Evolutionary conservation across 257 asterid genomes (phyloP).

Genomic region (Nicotiana otophora): DNA sequence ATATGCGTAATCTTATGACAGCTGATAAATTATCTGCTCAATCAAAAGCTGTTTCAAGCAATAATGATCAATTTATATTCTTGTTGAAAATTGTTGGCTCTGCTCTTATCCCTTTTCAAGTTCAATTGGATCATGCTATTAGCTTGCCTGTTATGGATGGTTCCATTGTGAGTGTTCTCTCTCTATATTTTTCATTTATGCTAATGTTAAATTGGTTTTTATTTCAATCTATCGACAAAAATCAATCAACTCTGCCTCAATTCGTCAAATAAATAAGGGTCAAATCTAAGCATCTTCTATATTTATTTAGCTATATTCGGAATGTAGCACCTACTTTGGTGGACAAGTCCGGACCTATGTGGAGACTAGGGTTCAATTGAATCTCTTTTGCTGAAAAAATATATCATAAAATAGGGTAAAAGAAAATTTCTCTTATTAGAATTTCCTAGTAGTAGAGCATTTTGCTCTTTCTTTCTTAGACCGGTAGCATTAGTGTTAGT

Average conservation of each 20-base stretch:
- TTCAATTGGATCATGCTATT: constrained; percentile 47
- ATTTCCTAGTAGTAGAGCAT: neutral
- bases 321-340: neutral
- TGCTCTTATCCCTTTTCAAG: constrained; percentile 71
- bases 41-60: constrained; percentile 15
- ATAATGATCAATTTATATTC: constrained; percentile 61
- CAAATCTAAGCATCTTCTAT: neutral
- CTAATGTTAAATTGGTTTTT: neutral
- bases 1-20: constrained; percentile 59
- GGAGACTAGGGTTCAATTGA: neutral
- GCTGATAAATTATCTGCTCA: constrained; percentile 35
- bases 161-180: constrained; percentile 46
- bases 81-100: constrained; percentile 76
- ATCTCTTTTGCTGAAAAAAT: neutral
- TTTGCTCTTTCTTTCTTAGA: no score
- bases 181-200: neutral
- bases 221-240: neutral
- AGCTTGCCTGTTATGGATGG: constrained; percentile 52
- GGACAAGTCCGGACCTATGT: no score
- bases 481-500: no score
- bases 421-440: neutral
- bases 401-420: neutral
- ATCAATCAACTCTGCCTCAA: neutral
- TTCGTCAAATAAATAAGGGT: neutral
- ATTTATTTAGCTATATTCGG: neutral